Evolutionary conservation across 768 basidiomycete genomes (phyloP), one percentile per base, ranked within the genome.

Genomic region (Filobasidium floriforme): DNA sequence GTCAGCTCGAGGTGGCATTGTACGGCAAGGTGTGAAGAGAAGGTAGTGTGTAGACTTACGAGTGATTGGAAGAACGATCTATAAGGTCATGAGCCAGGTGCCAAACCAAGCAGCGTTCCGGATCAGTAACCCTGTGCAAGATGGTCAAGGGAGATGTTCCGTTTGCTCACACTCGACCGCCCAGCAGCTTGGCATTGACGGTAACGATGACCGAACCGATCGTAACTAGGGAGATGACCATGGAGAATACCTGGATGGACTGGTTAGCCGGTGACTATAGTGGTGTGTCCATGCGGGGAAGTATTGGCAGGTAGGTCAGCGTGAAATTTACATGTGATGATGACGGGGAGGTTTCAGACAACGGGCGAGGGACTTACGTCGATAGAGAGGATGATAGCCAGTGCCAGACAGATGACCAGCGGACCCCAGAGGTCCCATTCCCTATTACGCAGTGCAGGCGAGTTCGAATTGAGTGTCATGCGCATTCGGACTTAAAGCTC

Each of bases 371-470:
- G 37, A 69, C 69, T 68, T 59, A 74, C 73, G 37, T 77, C 73
- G 18, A 74, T 41, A 1, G 71, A 74, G 2, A 76, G 65, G 41
- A 73, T 67, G 60, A 74, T 71, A 41, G 73, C 73, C 11, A 74
- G 66, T 29, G 72, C 69, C 15, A 74, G 61, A 61, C 71, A 72
- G 60, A 74, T 72, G 28, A 97, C 82, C 1, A 97, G 82, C 12
- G 93, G 93, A 2, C 93, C 93, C 94, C 94, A 98, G 28, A 98
- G 83, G 79, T 98, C 94, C 94, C 93, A 98, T 75, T 97, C 93
- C 69, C 92, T 92, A 74, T 1, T 41, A 14, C 24, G 61, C 24
- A 7, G 57, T 19, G 15, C 14, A 41, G 12, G 55, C 28, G 28
- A 10, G 26, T 22, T 37, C 32, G 28, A 10, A 22, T 22, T 37